Percentiles rank a stretch among this genome's conserved stretches.
These are phyloP conservation scores for Aureobasidium sp. DNA, from an alignment of 2,329 filamentous ascomycete species.

Conservation along the genomic window DNA sequence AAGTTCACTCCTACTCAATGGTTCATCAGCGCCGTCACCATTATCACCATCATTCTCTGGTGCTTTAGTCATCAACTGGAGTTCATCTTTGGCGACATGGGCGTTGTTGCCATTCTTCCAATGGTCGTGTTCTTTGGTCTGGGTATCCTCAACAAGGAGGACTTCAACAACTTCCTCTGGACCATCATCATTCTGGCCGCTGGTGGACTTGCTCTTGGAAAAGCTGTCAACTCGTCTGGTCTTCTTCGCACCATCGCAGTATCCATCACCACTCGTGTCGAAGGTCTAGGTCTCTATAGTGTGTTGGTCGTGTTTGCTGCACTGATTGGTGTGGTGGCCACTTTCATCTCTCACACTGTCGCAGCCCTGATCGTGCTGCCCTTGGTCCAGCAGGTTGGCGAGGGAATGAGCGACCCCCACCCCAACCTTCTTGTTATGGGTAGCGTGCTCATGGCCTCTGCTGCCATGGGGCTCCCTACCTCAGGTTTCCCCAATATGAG, in stretches of 20 bases:
- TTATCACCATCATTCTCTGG: conserved; percentile 84
- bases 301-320: conserved; percentile 78
- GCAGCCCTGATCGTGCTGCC: conserved; percentile 92
- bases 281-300: conserved; percentile 74
- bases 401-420: conserved; percentile 78
- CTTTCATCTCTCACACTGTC: conserved; percentile 96
- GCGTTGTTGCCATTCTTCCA: conserved; percentile 92
- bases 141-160: conserved; percentile 93
- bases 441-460: conserved; percentile 89
- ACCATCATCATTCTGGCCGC: conserved; percentile 98
- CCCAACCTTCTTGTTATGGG: conserved; percentile 95
- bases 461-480: conserved; percentile 94
- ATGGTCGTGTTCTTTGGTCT: conserved; percentile 95
- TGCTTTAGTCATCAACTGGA: conserved; percentile 88
- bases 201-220: conserved; percentile 84
- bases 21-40: conserved; percentile 80
- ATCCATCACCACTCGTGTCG: conserved; percentile 65
- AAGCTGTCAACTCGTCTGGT: conserved; percentile 88
- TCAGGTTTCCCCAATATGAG: conserved; percentile 99
- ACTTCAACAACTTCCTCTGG: conserved; percentile 99
- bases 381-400: conserved; percentile 78
- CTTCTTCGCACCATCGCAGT: conserved; percentile 81
- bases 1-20: conserved; percentile 82
- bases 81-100: conserved; percentile 89
- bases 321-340: conserved; percentile 85